Conservation (phyloP, 768 basidiomycete species). For the Thelephora aurantiotincta region DNA sequence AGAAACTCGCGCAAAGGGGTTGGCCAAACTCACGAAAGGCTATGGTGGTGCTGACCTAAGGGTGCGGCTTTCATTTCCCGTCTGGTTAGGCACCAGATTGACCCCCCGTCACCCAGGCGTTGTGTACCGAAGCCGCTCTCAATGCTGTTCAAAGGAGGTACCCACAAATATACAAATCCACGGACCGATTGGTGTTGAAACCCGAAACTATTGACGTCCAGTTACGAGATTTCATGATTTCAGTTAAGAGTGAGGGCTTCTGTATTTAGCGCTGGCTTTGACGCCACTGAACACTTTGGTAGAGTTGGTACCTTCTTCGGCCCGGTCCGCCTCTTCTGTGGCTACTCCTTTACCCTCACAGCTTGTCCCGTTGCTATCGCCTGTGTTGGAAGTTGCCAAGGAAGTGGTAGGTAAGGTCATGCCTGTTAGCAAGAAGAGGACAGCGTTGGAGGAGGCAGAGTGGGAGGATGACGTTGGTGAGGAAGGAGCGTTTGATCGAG, state of each 20-base stretch:
- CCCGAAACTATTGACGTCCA: conserved; percentile 77
- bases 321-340: conserved; percentile 75
- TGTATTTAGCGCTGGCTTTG: not conserved
- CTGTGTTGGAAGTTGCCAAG: conserved; percentile 60
- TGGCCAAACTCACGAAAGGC: conserved; percentile 88
- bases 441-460: conserved; percentile 88
- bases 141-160: conserved; percentile 94
- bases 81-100: conserved; percentile 5
- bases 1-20: conserved; percentile 37
- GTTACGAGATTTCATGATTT: conserved; percentile 92
- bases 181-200: conserved; percentile 70
- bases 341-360: conserved; percentile 79
- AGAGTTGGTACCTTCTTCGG: conserved; percentile 94
- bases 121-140: conserved; percentile 93
- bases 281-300: conserved; percentile 5
- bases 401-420: conserved; percentile 56
- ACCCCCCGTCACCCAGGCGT: conserved; percentile 38
- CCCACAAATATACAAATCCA: conserved; percentile 93
- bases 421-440: conserved; percentile 69
- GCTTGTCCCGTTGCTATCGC: conserved; percentile 62
- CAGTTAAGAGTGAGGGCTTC: conserved; percentile 72
- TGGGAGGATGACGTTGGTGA: conserved; percentile 66
- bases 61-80: conserved; percentile 30
- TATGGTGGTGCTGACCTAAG: conserved; percentile 96
- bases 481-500: conserved; percentile 78